Base-by-base conservation (phyloP, 495 filamentous ascomycete genomes). In the Aspergillus leporis region DNA sequence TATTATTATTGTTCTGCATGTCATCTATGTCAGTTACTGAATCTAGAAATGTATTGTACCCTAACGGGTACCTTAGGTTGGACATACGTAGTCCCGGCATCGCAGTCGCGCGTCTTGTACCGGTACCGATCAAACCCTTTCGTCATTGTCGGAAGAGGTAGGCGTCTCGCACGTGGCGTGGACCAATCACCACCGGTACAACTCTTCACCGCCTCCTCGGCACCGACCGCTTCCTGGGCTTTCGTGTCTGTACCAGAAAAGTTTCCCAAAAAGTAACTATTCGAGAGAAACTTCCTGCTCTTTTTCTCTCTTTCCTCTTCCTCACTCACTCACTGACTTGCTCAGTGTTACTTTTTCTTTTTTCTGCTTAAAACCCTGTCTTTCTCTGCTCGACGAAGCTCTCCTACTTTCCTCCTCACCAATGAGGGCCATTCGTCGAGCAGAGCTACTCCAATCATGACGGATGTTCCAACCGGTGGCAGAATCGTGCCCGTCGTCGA, bases 401-500 rank as follows among this genome's bases (percentile, higher is more conserved):
- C 41, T 56, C 56, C 56, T 48, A 36, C 46, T 18, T 1, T 41
- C 9, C n/a, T 30, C 23, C 36, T 43, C 48, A 65, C 75, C 70
- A 74, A 80, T 80, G 77, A 71, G 65, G 71, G 62, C 59, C 61
- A 58, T 61, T 71, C 64, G 63, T 70, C 63, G 67, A 61, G 68
- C 63, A 69, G 70, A 66, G 62, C 68, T 71, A 51, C 51, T 53
- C 57, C 63, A 70, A 78, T 55, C 58, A 80, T 80, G 77, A 69
- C 77, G 59, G 65, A 72, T 51, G 56, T 70, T 62, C 67, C 64
- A 51, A 73, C 76, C 66, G 73, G 71, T 72, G 74, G 68, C 73
- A 78, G 77, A 73, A 78, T 80, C 58, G 75, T 80, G 68, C 77
- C 77, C 61, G 74, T 80, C 72, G 66, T 80, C 62, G 58, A 63